These are phyloP conservation scores for Centella asiatica DNA, from an alignment of 129 eudicot species.

Conservation along the genomic window DNA sequence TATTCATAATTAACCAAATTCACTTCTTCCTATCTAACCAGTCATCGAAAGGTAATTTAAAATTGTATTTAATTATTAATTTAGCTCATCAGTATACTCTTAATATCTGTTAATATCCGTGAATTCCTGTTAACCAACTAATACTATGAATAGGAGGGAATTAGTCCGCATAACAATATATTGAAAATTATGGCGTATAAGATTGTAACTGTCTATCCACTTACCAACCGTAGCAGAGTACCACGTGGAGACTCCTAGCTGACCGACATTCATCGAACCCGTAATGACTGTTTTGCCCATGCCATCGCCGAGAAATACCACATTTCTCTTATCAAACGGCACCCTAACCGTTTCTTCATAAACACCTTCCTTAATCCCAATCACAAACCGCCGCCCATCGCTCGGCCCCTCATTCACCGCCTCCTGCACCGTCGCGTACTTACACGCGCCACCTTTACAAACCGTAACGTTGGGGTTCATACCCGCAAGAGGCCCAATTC, in stretches of 20 bases:
- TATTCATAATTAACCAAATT: too few relatives aligned
- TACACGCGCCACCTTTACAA: conserved; percentile 45
- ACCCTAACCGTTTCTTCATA: conserved; percentile 59
- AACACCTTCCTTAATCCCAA: conserved; percentile 44
- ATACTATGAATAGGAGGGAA: too few relatives aligned
- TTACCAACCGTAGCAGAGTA: conserved; percentile 52
- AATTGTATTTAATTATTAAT: too few relatives aligned
- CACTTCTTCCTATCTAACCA: too few relatives aligned
- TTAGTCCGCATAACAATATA: too few relatives aligned
- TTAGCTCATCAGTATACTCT: too few relatives aligned
- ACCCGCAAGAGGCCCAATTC: conserved; percentile 32
- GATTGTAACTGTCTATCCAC: neutral
- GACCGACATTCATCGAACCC: conserved; percentile 35
- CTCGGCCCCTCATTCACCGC: conserved; percentile 49
- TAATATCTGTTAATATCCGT: too few relatives aligned
- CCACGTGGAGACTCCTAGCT: conserved; percentile 34
- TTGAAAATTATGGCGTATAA: neutral
- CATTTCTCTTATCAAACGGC: conserved; percentile 42
- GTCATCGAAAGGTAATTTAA: too few relatives aligned
- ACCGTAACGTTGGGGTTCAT: conserved; percentile 57
- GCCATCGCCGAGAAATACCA: conserved; percentile 60
- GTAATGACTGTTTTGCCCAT: conserved; percentile 72
- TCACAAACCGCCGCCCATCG: conserved; percentile 32
- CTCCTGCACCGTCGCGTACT: conserved; percentile 50
- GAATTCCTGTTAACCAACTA: too few relatives aligned